Evolutionary conservation across 345 rosid species (phyloP).

Genomic region (Eucalyptus guilfoylei): DNA sequence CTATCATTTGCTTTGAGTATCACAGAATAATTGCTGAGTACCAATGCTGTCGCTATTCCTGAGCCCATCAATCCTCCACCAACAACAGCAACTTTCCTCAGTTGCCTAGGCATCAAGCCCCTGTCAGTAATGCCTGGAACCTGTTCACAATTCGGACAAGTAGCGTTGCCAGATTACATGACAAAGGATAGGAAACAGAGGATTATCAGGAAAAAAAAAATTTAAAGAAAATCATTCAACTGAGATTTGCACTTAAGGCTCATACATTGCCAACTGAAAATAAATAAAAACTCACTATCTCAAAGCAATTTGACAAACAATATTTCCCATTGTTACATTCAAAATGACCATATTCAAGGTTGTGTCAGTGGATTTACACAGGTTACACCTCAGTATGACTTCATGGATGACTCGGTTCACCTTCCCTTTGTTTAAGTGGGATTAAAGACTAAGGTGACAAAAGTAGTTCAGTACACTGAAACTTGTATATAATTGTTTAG

Average conservation of each 20-base stretch:
- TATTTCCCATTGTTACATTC: background rate
- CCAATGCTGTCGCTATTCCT: constrained; percentile 88
- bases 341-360: background rate
- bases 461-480: background rate
- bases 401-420: background rate
- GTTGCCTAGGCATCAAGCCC: constrained; percentile 60
- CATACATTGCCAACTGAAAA: background rate
- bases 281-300: background rate
- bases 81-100: constrained; percentile 72
- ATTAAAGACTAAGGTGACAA: background rate
- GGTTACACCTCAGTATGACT: background rate
- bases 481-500: background rate
- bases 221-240: background rate
- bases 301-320: background rate
- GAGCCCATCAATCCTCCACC: constrained; percentile 99
- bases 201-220: background rate
- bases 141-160: constrained; percentile 10
- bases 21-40: constrained; percentile 71
- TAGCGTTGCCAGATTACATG: background rate
- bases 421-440: background rate
- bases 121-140: constrained; percentile 85
- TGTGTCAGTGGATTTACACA: background rate
- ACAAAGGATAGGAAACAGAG: background rate
- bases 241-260: background rate
- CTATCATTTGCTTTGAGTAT: constrained; percentile 78